Percentiles rank a stretch among this genome's conserved stretches.
Evolutionary conservation across 768 basidiomycete genomes (phyloP).

Genomic region (Termitomyces sp.): DNA sequence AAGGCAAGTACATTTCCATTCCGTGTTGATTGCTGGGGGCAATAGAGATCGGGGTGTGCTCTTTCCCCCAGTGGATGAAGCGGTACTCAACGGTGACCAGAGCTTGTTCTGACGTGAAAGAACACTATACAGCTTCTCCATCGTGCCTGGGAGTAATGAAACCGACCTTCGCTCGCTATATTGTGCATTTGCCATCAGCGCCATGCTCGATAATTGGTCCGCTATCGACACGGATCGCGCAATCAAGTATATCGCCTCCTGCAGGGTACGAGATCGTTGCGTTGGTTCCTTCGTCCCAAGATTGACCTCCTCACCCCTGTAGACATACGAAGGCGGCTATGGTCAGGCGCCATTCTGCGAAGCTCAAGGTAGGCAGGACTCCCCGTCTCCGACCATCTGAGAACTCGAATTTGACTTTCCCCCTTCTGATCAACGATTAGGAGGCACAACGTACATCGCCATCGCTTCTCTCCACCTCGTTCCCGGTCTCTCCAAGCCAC

Average conservation of each 20-base stretch:
- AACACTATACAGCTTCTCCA: conserved; percentile 53
- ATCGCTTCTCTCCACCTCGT: conserved; percentile 67
- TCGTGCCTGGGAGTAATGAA: conserved; percentile 62
- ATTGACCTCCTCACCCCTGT: not conserved
- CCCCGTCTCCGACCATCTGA: not conserved
- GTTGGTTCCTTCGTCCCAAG: not conserved
- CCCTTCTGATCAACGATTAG: conserved; percentile 31
- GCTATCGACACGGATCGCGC: conserved; percentile 60
- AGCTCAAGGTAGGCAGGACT: conserved; percentile 62
- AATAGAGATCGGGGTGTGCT: not conserved
- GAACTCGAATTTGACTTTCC: not conserved
- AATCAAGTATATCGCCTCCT: conserved; percentile 57
- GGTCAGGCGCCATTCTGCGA: conserved; percentile 79
- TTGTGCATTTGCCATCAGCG: conserved; percentile 80
- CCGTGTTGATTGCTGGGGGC: too few relatives aligned
- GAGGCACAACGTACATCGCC: conserved; percentile 92
- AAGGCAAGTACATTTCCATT: conserved; percentile 39
- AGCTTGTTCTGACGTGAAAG: conserved; percentile 1
- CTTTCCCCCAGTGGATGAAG: too few relatives aligned
- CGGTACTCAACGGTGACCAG: not conserved
- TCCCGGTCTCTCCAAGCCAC: conserved; percentile 18
- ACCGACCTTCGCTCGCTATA: conserved; percentile 81
- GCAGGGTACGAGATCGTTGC: conserved; percentile 50
- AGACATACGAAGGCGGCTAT: conserved; percentile 94
- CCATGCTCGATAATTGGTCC: conserved; percentile 77